Evolutionary conservation across 257 asterid genomes (phyloP).

Genomic region (Forsythia viridissima): DNA sequence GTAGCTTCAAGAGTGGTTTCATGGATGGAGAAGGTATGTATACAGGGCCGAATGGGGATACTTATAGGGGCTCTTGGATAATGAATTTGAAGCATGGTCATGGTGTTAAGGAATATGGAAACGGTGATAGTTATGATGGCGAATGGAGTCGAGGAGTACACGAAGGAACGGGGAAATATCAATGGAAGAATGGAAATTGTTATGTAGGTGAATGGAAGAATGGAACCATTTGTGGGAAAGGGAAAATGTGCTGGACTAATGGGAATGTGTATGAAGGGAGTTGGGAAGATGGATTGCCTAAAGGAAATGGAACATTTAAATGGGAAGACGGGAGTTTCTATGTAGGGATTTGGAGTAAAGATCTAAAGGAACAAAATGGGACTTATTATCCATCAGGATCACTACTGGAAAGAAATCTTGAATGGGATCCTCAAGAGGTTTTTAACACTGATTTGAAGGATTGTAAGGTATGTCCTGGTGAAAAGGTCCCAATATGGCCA

Average conservation of each 20-base stretch:
- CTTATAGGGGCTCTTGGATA: constrained; percentile 76
- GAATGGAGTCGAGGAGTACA: constrained; percentile 84
- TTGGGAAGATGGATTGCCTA: constrained; percentile 81
- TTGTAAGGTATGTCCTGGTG: constrained; percentile 55
- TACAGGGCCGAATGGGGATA: constrained; percentile 60
- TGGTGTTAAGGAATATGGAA: constrained; percentile 66
- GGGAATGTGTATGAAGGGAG: constrained; percentile 69
- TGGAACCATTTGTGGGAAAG: constrained; percentile 68
- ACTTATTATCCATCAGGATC: constrained; percentile 68
- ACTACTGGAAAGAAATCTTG: constrained; percentile 47
- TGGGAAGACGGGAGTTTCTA: constrained; percentile 81
- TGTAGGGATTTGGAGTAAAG: constrained; percentile 74
- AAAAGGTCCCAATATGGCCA: constrained; percentile 72
- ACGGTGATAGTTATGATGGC: constrained; percentile 76
- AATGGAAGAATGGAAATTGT: constrained; percentile 66
- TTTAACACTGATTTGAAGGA: constrained; percentile 57
- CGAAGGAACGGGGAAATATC: constrained; percentile 72
- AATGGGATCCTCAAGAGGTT: constrained; percentile 83
- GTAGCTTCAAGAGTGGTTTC: constrained; percentile 82
- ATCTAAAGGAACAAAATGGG: constrained; percentile 69
- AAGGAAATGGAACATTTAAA: constrained; percentile 61
- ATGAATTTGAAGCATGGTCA: constrained; percentile 79
- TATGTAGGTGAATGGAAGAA: constrained; percentile 75
- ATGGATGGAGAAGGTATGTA: constrained; percentile 92
- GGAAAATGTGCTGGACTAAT: constrained; percentile 60